phyloP scores from a whole-genome alignment of 2,329 filamentous ascomycete genomes.

The Diaporthe helianthi region DNA sequence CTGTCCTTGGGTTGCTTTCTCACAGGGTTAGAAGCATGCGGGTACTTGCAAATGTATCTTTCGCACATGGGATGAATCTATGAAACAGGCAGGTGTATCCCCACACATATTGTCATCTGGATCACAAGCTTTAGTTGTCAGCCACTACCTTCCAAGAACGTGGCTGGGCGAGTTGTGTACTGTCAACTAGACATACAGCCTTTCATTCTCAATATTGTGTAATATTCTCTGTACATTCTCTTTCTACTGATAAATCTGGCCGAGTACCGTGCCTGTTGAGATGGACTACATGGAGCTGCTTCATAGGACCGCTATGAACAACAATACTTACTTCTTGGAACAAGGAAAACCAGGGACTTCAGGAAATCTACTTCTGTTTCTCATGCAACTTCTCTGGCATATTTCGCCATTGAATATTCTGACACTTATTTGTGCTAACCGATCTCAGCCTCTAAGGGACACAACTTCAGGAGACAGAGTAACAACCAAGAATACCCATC shows the following conservation, averaged over 20 bases:
- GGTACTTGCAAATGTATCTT: slow-evolving; percentile 27
- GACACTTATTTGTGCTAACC: too few relatives aligned
- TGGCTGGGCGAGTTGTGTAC: background rate
- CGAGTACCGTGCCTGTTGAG: background rate
- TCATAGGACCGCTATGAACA: too few relatives aligned
- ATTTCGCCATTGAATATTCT: background rate
- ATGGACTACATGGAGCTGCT: too few relatives aligned
- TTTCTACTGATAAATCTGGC: background rate
- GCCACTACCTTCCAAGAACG: background rate
- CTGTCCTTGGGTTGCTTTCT: background rate
- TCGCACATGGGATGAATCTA: slow-evolving; percentile 14
- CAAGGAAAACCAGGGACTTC: too few relatives aligned
- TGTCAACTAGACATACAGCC: background rate
- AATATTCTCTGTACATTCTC: background rate
- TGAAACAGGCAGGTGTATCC: slow-evolving; percentile 15
- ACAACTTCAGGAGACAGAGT: too few relatives aligned
- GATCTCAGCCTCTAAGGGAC: too few relatives aligned
- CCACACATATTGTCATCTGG: background rate
- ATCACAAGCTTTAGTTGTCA: too few relatives aligned
- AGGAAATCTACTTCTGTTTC: too few relatives aligned
- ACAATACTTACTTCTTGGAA: too few relatives aligned
- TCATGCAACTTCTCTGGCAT: background rate
- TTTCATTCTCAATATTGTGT: background rate
- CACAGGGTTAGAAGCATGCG: slow-evolving; percentile 9
- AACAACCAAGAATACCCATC: background rate